phyloP scores from a whole-genome alignment of 257 asterid species.

The Osmanthus fragrans region DNA sequence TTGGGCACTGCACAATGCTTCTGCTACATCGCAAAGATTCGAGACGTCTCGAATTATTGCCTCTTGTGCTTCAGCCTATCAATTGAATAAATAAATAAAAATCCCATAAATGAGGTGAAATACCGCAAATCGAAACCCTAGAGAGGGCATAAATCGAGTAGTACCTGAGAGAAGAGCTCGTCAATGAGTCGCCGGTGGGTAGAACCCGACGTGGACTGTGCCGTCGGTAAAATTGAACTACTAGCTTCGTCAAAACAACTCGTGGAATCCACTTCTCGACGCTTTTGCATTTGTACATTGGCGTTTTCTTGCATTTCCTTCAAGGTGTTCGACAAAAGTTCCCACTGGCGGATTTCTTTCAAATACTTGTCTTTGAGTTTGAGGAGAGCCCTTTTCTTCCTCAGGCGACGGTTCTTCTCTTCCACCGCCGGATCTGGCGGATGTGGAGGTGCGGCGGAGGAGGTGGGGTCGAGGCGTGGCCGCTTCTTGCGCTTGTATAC shows the following conservation, averaged over 20 bases:
- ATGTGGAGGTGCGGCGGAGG: conserved; percentile 35
- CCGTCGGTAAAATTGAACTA: conserved; percentile 17
- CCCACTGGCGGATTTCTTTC: conserved; percentile 70
- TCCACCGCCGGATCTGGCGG: conserved; percentile 62
- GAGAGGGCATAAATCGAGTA: not conserved
- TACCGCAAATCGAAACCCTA: not conserved
- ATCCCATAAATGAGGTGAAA: not conserved
- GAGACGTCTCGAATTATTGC: conserved; percentile 44
- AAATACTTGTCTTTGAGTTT: conserved; percentile 52
- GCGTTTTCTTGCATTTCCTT: conserved; percentile 45
- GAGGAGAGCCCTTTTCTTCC: conserved; percentile 57
- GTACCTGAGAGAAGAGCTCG: conserved; percentile 68
- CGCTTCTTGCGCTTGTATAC: conserved; percentile 71
- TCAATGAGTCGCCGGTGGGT: conserved; percentile 40
- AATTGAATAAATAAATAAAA: not conserved
- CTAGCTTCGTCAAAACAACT: conserved; percentile 34
- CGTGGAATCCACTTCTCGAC: conserved; percentile 29
- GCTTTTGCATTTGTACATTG: conserved; percentile 27
- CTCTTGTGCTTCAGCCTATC: conserved; percentile 70
- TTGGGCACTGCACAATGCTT: conserved; percentile 49
- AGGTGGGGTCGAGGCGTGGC: conserved; percentile 32
- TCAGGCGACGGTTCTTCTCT: conserved; percentile 48
- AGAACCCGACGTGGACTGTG: conserved; percentile 27
- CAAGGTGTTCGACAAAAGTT: conserved; percentile 65
- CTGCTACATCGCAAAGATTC: conserved; percentile 60